Base-by-base conservation (phyloP, 768 basidiomycete species). In the Suillus spraguei region DNA sequence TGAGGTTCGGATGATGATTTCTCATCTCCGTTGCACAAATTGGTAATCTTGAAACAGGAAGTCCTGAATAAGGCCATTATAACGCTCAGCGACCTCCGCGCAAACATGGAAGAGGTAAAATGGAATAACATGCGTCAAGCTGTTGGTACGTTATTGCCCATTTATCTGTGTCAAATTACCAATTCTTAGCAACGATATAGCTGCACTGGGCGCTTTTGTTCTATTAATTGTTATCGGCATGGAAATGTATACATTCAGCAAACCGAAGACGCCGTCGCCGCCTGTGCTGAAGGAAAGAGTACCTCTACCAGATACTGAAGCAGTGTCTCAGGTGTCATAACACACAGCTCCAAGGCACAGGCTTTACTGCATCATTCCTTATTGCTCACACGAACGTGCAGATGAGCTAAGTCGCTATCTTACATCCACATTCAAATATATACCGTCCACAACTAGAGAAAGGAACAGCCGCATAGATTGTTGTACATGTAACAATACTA, bases 71-170 rank as follows among this genome's bases (percentile, higher is more conserved):
- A 89, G 69, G 82, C 87, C 32, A 81, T 93, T 59, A 85, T 94
- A 56, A 82, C 77, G 56, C 77, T 94, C 54, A 91, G 91, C 64
- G 93, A 94, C 69, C 81, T 94, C 52, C 85, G 91, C 16, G 90
- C 92, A 2, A 85, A 83, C 59, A 89, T 94, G 61, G 93, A 95
- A 72, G 91, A 93, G 69, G 87, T 90, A 38, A 92, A 89, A 71
- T 95, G 94, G 93, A 85, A 92, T 68, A 95, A 92, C 65, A 92
- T 94, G 87, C 87, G 91, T 59, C 86, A 87, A 63, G 88, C 91
- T 61, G 91, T 95, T 60, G 79, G 92, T 91, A 68, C 74, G 87
- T 84, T 32, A 28, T 35, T 20, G 10, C 14, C 16, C 13, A 3
- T 10, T 38, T 63, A 22, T 24, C 3, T 3, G 16, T 14, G 8